Evolutionary conservation across 2,329 filamentous ascomycete species (phyloP).

Genomic region (Nemania bipapillata): DNA sequence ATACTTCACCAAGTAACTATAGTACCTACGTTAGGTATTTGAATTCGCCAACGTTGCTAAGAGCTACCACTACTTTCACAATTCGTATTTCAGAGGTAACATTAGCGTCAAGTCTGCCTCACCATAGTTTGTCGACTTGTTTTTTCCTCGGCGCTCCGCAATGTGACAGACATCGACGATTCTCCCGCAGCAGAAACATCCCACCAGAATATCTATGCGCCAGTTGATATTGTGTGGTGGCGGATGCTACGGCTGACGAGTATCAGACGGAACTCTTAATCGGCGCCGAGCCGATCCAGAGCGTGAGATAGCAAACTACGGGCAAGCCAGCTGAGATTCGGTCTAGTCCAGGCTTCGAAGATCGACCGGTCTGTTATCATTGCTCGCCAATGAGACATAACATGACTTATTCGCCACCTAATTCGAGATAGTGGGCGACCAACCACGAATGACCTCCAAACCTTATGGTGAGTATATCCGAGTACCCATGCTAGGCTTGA

Average conservation of each 20-base stretch:
- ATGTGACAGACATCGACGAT: constrained; percentile 2
- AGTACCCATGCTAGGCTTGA: constrained; percentile 11
- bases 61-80: neutral
- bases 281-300: neutral
- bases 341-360: constrained; percentile 23
- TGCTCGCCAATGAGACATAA: constrained; percentile 16
- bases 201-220: constrained; percentile 1
- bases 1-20: constrained; percentile 1
- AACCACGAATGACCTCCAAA: neutral
- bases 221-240: constrained; percentile 4
- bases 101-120: neutral
- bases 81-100: constrained; percentile 8
- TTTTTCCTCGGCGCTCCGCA: neutral
- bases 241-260: constrained; percentile 27
- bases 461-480: constrained; percentile 2
- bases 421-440: constrained; percentile 1
- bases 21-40: constrained; percentile 10
- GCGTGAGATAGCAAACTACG: constrained; percentile 3
- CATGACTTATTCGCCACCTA: constrained; percentile 7
- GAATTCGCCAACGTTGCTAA: constrained; percentile 3
- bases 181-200: neutral
- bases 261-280: constrained; percentile 14
- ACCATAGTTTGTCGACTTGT: neutral
- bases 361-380: constrained; percentile 23
- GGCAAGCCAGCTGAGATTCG: neutral